phyloP scores from a whole-genome alignment of 176 grass and related monocot species.

The Zea luxurians region DNA sequence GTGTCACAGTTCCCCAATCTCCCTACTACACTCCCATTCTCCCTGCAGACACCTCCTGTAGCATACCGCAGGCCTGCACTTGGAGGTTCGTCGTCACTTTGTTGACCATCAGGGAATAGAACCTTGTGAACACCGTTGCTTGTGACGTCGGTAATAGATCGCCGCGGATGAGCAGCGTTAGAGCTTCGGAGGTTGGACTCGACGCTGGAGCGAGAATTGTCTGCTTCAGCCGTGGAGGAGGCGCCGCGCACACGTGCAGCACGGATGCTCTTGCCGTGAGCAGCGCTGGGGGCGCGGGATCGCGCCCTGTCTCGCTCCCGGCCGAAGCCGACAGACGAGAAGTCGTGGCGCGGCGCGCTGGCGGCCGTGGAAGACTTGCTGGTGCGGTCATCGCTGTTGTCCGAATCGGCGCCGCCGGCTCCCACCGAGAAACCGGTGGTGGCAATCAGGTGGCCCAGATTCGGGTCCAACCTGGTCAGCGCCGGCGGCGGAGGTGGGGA shows the following conservation, averaged over 20 bases:
- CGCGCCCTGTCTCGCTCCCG: constrained; percentile 51
- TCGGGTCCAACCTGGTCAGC: constrained; percentile 41
- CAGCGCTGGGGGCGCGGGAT: constrained; percentile 18
- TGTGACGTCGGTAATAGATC: constrained; percentile 22
- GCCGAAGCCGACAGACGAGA: constrained; percentile 41
- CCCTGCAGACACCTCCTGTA: constrained; percentile 40
- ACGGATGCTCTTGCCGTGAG: constrained; percentile 39
- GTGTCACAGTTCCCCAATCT: constrained; percentile 48
- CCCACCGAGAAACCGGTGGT: constrained; percentile 74
- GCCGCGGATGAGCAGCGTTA: neutral
- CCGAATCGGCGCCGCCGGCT: constrained; percentile 61
- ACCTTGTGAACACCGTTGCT: constrained; percentile 66
- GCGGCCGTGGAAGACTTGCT: constrained; percentile 73
- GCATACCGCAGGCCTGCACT: constrained; percentile 42
- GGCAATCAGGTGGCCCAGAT: constrained; percentile 54
- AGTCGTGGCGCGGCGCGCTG: constrained; percentile 55
- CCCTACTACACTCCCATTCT: constrained; percentile 47
- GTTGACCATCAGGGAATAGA: constrained; percentile 45
- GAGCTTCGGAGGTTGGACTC: constrained; percentile 53
- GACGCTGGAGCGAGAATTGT: constrained; percentile 75
- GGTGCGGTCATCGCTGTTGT: constrained; percentile 85
- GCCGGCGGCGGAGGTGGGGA: constrained; percentile 32
- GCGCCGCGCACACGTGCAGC: constrained; percentile 38
- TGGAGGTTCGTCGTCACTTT: constrained; percentile 57
- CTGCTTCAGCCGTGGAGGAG: constrained; percentile 45